Conservation (phyloP, 1,284 basidiomycete species). For the Exobasidium cylindrosporum region DNA sequence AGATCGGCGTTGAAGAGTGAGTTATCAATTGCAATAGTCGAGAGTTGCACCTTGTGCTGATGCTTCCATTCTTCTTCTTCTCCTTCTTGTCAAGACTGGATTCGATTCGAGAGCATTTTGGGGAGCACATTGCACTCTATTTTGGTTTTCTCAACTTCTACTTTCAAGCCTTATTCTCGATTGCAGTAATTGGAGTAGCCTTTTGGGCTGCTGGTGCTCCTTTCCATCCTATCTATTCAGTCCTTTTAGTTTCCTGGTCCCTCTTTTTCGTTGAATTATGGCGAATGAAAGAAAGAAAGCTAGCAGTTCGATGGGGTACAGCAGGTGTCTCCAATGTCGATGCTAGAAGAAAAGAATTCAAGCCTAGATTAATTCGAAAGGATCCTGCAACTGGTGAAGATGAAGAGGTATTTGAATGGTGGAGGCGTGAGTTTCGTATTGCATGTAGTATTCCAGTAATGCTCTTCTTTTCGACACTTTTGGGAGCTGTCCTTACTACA, state of each 20-base stretch:
- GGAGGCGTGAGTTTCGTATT: constrained; percentile 64
- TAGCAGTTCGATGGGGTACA: constrained; percentile 52
- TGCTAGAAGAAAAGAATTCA: constrained; percentile 35
- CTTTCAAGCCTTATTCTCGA: constrained; percentile 40
- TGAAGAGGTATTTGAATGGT: constrained; percentile 53
- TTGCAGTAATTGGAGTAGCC: constrained; percentile 32
- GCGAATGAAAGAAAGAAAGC: constrained; percentile 48
- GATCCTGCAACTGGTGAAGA: constrained; percentile 47
- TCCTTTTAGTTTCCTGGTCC: constrained; percentile 43
- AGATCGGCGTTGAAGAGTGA: constrained; percentile 33
- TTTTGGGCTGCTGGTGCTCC: constrained; percentile 40
- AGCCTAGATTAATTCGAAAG: constrained; percentile 26
- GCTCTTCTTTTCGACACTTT: constrained; percentile 68
- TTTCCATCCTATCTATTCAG: constrained; percentile 41
- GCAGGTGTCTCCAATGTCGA: constrained; percentile 36
- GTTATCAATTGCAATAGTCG: not conserved
- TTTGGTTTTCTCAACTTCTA: constrained; percentile 53
- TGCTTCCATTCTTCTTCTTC: constrained; percentile 8
- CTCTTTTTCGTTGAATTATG: constrained; percentile 48
- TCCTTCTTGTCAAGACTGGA: constrained; percentile 25
- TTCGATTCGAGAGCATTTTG: constrained; percentile 47
- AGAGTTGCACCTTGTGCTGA: not conserved
- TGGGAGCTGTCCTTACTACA: constrained; percentile 61
- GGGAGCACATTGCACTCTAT: constrained; percentile 53
- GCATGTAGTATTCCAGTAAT: constrained; percentile 76